A percentile compares a stretch with the other conserved stretches of the same genome.
These are phyloP conservation scores for Oropetium thomaeum DNA, from an alignment of 176 grass and related monocot genomes.

Conservation along the genomic window DNA sequence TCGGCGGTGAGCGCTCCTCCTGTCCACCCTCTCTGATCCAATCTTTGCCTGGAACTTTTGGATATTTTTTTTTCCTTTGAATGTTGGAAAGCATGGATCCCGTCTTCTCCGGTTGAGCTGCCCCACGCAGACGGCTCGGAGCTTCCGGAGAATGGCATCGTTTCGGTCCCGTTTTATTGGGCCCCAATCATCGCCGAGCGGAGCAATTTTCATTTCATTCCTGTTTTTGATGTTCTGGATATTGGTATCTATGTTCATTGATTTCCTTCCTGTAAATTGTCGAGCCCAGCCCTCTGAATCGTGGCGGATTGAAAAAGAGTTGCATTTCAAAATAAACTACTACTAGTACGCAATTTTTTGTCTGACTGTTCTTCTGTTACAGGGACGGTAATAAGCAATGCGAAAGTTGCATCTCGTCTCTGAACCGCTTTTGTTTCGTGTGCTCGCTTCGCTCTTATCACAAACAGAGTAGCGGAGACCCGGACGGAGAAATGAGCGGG, in stretches of 20 bases:
- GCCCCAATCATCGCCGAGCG: slow-evolving; percentile 4
- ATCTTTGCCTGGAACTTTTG: neutral
- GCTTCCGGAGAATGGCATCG: slow-evolving; percentile 15
- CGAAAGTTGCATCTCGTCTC: neutral
- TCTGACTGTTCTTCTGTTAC: slow-evolving; percentile 3
- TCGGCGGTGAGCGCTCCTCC: slow-evolving; percentile 30
- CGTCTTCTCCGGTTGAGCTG: neutral
- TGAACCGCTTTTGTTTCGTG: slow-evolving; percentile 33
- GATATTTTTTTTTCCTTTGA: neutral
- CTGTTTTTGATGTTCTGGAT: neutral
- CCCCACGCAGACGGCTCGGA: neutral
- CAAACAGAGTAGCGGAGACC: slow-evolving; percentile 24
- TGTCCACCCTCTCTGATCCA: slow-evolving; percentile 15
- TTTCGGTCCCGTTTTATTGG: neutral
- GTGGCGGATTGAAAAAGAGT: neutral
- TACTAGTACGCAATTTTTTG: neutral
- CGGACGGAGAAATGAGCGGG: slow-evolving; percentile 23
- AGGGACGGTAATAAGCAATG: slow-evolving; percentile 16
- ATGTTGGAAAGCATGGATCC: slow-evolving; percentile 8
- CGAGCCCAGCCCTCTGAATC: neutral
- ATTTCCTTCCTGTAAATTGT: slow-evolving; percentile 19
- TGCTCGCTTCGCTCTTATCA: neutral
- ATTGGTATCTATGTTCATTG: neutral
- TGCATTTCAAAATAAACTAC: neutral
- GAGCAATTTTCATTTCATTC: slow-evolving; percentile 1